Percentiles rank a stretch among this genome's conserved stretches.
These are phyloP conservation scores for Moesziomyces parantarcticus DNA, from an alignment of 1,284 basidiomycete species.

Conservation along the genomic window DNA sequence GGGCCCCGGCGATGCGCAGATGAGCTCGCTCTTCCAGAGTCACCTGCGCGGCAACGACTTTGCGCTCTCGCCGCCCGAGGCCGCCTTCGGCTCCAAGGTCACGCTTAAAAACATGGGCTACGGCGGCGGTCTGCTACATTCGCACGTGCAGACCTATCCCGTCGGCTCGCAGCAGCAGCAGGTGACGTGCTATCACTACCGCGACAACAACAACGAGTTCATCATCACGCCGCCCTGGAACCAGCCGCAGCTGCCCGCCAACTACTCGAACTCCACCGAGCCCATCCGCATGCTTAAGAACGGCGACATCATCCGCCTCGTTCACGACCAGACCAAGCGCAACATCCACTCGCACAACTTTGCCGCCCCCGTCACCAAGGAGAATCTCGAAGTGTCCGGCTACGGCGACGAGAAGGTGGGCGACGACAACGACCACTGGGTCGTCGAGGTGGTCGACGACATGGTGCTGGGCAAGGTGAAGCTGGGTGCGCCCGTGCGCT, in stretches of 20 bases:
- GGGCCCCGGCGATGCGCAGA: slow-evolving; percentile 95
- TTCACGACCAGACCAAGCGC: slow-evolving; percentile 82
- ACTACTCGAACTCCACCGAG: slow-evolving; percentile 36
- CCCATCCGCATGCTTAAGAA: slow-evolving; percentile 76
- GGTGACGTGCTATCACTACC: slow-evolving; percentile 99
- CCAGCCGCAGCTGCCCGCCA: slow-evolving; percentile 63
- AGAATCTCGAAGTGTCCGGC: slow-evolving; percentile 89
- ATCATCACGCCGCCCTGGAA: slow-evolving; percentile 83
- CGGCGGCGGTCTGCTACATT: slow-evolving; percentile 95
- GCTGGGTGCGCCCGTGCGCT: slow-evolving; percentile 78
- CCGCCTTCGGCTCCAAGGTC: slow-evolving; percentile 88
- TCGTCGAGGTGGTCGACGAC: slow-evolving; percentile 94
- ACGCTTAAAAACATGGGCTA: slow-evolving; percentile 98
- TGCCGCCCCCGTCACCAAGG: slow-evolving; percentile 87
- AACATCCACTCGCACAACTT: slow-evolving; percentile 94
- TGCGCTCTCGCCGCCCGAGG: slow-evolving; percentile 74
- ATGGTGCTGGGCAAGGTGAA: slow-evolving; percentile 71
- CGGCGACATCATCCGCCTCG: slow-evolving; percentile 83
- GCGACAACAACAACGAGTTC: slow-evolving; percentile 97
- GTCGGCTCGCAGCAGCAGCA: slow-evolving; percentile 94
- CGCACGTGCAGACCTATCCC: slow-evolving; percentile 93
- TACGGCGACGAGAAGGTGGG: slow-evolving; percentile 90
- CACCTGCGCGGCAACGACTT: slow-evolving; percentile 95
- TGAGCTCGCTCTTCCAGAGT: slow-evolving; percentile 99
- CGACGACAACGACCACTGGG: slow-evolving; percentile 90